phyloP scores from a whole-genome alignment of 2,329 filamentous ascomycete genomes.

The Clonostachys rhizophaga region DNA sequence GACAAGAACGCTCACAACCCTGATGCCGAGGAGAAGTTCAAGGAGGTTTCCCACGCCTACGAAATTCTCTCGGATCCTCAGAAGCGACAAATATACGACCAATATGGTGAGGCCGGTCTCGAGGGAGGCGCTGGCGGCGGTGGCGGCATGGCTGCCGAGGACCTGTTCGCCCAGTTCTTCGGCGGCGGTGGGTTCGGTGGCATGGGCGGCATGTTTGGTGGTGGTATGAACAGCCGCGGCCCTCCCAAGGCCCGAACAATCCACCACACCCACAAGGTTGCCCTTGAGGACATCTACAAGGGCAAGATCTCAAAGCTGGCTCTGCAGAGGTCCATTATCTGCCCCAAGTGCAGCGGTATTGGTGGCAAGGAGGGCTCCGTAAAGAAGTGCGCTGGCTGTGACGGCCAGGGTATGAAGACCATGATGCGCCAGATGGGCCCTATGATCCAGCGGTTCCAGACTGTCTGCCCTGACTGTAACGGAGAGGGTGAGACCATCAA shows the following conservation, averaged over 20 bases:
- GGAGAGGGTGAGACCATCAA: conserved; percentile 96
- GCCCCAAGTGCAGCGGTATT: conserved; percentile 86
- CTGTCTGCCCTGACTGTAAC: conserved; percentile 95
- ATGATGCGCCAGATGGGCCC: conserved; percentile 99
- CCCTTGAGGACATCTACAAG: conserved; percentile 94
- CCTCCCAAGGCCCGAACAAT: conserved; percentile 91
- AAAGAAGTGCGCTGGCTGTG: conserved; percentile 84
- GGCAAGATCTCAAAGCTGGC: conserved; percentile 98
- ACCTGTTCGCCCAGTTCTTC: conserved; percentile 97
- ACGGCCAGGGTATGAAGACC: conserved; percentile 96
- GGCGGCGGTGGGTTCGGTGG: conserved; percentile 59
- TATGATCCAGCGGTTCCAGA: conserved; percentile 99
- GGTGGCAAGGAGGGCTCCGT: conserved; percentile 98
- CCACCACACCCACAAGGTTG: conserved; percentile 97
- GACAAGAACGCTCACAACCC: conserved; percentile 97
- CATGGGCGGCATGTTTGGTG: conserved; percentile 73
- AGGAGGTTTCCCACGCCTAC: conserved; percentile 93
- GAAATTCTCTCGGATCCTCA: conserved; percentile 89
- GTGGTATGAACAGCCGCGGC: conserved; percentile 72
- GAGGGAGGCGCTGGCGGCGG: conserved; percentile 77
- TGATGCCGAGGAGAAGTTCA: conserved; percentile 94
- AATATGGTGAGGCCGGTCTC: conserved; percentile 95
- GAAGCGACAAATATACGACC: conserved; percentile 90
- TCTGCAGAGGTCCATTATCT: conserved; percentile 95
- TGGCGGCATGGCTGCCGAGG: conserved; percentile 89